Base-by-base conservation (phyloP, 257 asterid genomes). In the Ilex asprella region DNA sequence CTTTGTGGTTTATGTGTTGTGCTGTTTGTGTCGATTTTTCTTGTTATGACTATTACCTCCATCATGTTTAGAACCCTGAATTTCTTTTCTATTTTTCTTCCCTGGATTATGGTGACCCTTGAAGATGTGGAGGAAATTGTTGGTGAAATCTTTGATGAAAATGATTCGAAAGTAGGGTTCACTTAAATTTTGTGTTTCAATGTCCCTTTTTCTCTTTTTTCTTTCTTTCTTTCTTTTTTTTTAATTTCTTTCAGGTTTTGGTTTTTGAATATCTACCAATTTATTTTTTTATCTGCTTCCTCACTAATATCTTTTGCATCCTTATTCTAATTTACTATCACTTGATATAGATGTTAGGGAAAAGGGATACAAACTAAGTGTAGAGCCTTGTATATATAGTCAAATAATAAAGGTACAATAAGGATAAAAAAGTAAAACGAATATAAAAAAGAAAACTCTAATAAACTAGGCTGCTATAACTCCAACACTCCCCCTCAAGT, bases 91-190 rank as follows among this genome's bases (percentile, higher is more conserved):
- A 30, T 66, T 55, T 12, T 71, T 35, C 56, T 64, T 59, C 54
- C 16, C 39, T 75, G 63, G 56, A 59, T 54, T 53, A 54, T 93
- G 47, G 99, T 93, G 56, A 93, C 99, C 65, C 97, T 93, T 72
- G 99, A 93, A 77, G 97, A 93, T 27, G 97, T 93, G 68, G 99
- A 89, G 77, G 99, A 93, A 81, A 93, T 93, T 70, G 99, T 93
- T 76, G 99, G 99, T 73, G 99, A 93, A 78, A 89, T 93, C 67
- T 89, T 89, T 71, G 99, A 93, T 15, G 99, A 93, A 84, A 89
- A 93, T 61, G 99, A 93, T 75, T 93, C 99, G 12, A 89, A 85
- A 77, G 99, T 89, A 84, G 76, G 91, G 35, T 62, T 66, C 57
- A 14, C 55, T 67, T 39, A 41, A 39, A 63, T 35, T 30, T 6